Evolutionary conservation across 2,329 filamentous ascomycete genomes (phyloP), one percentile per base, ranked within the genome.

Genomic region (Fusarium sublunatum): DNA sequence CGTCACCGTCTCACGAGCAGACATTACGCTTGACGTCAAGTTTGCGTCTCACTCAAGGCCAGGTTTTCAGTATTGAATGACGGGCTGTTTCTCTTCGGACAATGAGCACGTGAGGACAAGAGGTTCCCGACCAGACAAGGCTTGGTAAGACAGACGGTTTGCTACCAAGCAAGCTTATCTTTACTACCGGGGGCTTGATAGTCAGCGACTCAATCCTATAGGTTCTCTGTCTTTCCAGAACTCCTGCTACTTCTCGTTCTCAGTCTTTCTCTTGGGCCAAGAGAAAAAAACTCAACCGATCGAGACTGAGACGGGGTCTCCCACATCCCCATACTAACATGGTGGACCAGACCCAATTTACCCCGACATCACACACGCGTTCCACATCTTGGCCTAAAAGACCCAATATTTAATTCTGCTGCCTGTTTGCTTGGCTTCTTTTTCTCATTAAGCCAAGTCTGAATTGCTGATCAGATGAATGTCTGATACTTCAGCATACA

Each of bases 401-500:
- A 51, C 56, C 55, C 61, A 42, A 25, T 64, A 6, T 58, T 65
- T 58, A 58, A 67, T 65, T 67, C 42, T 48, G 55, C 9, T 67
- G 64, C 64, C 64, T 67, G 28, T 22, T 49, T 12, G 22, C 44
- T 57, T 36, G 43, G 42, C 46, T 11, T 15, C 19, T n/a, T 41
- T 47, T 49, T 49, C 11, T 35, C 31, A 5, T 32, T 22, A 15
- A 3, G 42, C 60, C 34, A 57, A 64, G 9, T 13, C 25, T 42
- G 7, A 48, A 28, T 19, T 4, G 31, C 19, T 47, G 25, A 31
- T 49, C 44, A 50, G 40, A 50, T 45, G 43, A 48, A 42, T 7
- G 2, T n/a, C 10, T 38, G 22, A 25, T 47, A 24, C 10, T 36
- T 24, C 28, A 12, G n/a, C 6, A 2, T 19, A 5, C 29, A 13